Percentiles rank a stretch among this genome's conserved stretches.
Evolutionary conservation across 306 rosid species (phyloP).

Genomic region (Rosa chinensis): DNA sequence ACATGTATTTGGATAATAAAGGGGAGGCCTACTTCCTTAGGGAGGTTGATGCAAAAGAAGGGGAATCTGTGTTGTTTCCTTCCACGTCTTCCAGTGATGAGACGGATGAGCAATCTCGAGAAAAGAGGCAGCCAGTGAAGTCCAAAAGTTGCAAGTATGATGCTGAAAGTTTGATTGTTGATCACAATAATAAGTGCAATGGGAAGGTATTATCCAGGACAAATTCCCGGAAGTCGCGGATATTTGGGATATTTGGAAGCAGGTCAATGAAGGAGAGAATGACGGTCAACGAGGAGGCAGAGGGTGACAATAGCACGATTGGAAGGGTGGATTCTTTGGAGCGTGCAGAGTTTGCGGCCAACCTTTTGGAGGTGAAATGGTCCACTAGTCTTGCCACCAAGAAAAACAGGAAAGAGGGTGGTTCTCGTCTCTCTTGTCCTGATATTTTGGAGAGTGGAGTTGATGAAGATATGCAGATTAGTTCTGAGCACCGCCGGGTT

Average conservation of each 20-base stretch:
- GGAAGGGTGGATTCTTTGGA: constrained; percentile 47
- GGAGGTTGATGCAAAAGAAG: constrained; percentile 54
- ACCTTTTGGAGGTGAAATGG: constrained; percentile 86
- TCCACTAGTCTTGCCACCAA: constrained; percentile 56
- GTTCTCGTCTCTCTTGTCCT: constrained; percentile 23
- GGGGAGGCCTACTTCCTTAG: constrained; percentile 82
- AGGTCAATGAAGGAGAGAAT: constrained; percentile 42
- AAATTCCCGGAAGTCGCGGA: constrained; percentile 42
- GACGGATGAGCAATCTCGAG: constrained; percentile 30
- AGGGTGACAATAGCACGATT: constrained; percentile 13
- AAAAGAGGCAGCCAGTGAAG: constrained; percentile 29
- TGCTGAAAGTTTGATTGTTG: constrained; percentile 22
- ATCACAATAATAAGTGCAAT: constrained; percentile 35
- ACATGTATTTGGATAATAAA: constrained; percentile 74
- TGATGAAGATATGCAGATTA: constrained; percentile 19
- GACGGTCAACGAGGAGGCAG: constrained; percentile 10
- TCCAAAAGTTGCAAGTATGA: constrained; percentile 43
- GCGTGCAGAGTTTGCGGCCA: constrained; percentile 79
- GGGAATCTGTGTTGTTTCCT: constrained; percentile 35
- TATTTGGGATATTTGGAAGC: constrained; percentile 64
- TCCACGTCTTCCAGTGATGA: constrained; percentile 49
- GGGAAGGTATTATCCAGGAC: constrained; percentile 34
- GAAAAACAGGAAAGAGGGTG: constrained; percentile 30
- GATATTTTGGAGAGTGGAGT: constrained; percentile 16
- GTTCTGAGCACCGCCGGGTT: constrained; percentile 12